These are phyloP conservation scores for Aspergillus spinulosporus DNA, from an alignment of 2,329 filamentous ascomycete genomes.

Conservation along the genomic window DNA sequence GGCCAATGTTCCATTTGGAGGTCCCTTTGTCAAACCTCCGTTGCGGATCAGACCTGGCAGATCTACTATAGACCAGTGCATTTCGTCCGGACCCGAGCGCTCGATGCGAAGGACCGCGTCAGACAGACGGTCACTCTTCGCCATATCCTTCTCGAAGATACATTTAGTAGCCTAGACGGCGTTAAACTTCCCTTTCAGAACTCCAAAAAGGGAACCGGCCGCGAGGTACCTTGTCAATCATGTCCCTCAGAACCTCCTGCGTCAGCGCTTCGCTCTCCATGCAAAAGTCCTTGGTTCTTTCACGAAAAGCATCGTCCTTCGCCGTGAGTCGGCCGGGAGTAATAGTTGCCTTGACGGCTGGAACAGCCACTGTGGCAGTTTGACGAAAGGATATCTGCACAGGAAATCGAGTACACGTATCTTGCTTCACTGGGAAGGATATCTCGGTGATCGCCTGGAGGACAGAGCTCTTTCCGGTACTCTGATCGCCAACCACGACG, in stretches of 20 bases:
- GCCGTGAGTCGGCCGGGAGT: neutral
- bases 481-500: conserved; percentile 8
- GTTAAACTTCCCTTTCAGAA: neutral
- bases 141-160: neutral
- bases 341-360: conserved; percentile 1
- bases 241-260: conserved; percentile 3
- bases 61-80: conserved; percentile 62
- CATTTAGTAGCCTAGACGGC: neutral
- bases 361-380: neutral
- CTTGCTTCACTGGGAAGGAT: conserved; percentile 6
- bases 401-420: conserved; percentile 12
- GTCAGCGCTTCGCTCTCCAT: conserved; percentile 5
- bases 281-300: neutral
- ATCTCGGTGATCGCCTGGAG: conserved; percentile 14
- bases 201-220: neutral
- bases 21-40: neutral
- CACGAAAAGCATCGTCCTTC: neutral
- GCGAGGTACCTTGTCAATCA: conserved; percentile 1
- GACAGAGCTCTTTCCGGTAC: conserved; percentile 17
- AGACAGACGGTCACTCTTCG: neutral
- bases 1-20: neutral
- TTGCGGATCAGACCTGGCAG: conserved; percentile 58
- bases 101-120: conserved; percentile 53
- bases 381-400: conserved; percentile 14
- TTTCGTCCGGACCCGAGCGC: conserved; percentile 59